phyloP scores from a whole-genome alignment of 129 eudicot species.

The Tagetes patula region DNA sequence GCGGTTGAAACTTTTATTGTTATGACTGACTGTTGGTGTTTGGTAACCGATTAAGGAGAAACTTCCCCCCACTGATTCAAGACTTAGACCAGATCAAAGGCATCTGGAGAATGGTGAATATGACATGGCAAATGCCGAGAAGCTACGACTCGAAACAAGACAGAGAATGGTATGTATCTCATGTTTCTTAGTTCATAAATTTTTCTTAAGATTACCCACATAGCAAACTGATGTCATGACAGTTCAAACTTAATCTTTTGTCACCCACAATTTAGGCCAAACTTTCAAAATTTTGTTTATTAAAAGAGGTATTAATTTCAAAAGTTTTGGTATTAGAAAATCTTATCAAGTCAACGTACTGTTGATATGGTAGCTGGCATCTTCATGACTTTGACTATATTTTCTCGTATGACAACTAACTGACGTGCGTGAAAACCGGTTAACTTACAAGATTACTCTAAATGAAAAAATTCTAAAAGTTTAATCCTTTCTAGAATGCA shows the following conservation, averaged over 20 bases:
- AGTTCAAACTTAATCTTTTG: not conserved
- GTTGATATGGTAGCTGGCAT: not conserved
- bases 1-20: conserved; percentile 15
- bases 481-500: not conserved
- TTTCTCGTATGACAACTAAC: not conserved
- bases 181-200: not conserved
- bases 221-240: not conserved
- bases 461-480: not conserved
- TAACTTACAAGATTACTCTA: too few relatives aligned
- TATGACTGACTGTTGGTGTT: conserved; percentile 51
- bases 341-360: not conserved
- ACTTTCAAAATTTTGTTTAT: not conserved
- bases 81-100: conserved; percentile 58
- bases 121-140: conserved; percentile 52
- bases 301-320: not conserved
- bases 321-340: not conserved
- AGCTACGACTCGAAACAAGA: conserved; percentile 45
- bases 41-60: conserved; percentile 48
- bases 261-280: not conserved
- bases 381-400: not conserved
- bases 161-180: conserved; percentile 42
- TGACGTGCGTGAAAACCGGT: too few relatives aligned
- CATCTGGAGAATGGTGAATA: conserved; percentile 54
- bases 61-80: conserved; percentile 60
- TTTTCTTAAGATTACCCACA: too few relatives aligned